phyloP scores from a whole-genome alignment of 208 protist species.

The Tritrichomonas musculus region DNA sequence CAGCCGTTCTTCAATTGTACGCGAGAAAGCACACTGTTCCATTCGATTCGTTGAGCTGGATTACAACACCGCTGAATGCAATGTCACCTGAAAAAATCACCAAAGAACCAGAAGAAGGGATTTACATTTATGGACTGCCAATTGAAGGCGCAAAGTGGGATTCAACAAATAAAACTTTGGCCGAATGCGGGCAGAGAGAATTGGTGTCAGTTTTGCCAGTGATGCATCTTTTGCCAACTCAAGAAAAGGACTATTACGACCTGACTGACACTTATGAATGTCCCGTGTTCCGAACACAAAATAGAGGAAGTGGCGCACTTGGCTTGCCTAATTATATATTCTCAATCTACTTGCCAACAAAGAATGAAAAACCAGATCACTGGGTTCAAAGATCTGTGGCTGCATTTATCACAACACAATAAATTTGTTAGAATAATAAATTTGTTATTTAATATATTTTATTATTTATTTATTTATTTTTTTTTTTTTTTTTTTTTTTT shows the following conservation, averaged over 20 bases:
- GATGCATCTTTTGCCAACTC: constrained; percentile 87
- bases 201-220: constrained; percentile 85
- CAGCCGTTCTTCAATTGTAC: constrained; percentile 92
- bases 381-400: constrained; percentile 18
- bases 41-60: constrained; percentile 63
- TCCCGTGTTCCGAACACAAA: neutral
- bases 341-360: neutral
- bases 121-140: constrained; percentile 88
- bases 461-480: too few species aligned
- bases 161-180: constrained; percentile 66
- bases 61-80: neutral
- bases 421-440: too few species aligned
- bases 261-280: neutral
- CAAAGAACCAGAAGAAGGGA: constrained; percentile 66
- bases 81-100: constrained; percentile 62
- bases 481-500: too few species aligned
- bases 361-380: neutral
- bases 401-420: neutral
- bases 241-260: constrained; percentile 38
- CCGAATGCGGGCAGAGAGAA: constrained; percentile 87
- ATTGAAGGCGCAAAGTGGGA: constrained; percentile 87
- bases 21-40: constrained; percentile 88
- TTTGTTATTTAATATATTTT: too few species aligned
- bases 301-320: neutral
- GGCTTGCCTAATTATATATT: neutral